phyloP scores from a whole-genome alignment of 2,329 filamentous ascomycete genomes.

The Aspergillus sp. region DNA sequence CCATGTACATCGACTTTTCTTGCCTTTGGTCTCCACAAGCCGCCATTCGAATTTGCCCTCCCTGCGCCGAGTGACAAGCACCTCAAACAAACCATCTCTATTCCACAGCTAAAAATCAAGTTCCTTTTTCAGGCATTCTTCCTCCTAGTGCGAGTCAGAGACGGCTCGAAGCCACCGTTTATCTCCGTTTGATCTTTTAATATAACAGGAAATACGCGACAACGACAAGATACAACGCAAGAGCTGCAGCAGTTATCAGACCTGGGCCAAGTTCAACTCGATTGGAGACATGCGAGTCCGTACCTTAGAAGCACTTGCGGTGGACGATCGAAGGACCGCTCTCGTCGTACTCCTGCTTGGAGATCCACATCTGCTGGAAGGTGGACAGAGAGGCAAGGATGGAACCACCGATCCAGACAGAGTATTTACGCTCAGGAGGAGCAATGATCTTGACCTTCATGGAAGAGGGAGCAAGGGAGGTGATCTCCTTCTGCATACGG shows the following conservation, averaged over 20 bases:
- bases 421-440: conserved; percentile 99
- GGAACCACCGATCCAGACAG: conserved; percentile 99
- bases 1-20: conserved; percentile 25
- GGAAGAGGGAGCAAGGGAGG: conserved; percentile 95
- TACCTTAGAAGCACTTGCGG: conserved; percentile 99
- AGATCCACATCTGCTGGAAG: conserved; percentile 99
- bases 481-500: conserved; percentile 99
- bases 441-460: conserved; percentile 99
- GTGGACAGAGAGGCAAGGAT: conserved; percentile 99
- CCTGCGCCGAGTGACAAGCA: conserved; percentile 27
- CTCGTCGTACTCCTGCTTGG: conserved; percentile 99
- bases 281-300: not conserved
- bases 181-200: conserved; percentile 46
- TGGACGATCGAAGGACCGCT: conserved; percentile 98
- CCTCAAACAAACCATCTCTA: conserved; percentile 41
- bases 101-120: conserved; percentile 44
- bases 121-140: conserved; percentile 47
- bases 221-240: conserved; percentile 37
- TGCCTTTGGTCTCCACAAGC: conserved; percentile 22
- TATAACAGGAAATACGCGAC: conserved; percentile 48
- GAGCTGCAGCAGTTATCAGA: conserved; percentile 16
- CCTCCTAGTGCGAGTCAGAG: conserved; percentile 46
- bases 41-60: conserved; percentile 22
- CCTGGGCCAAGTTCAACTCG: not conserved
- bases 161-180: conserved; percentile 42